Base-by-base conservation (phyloP, 768 basidiomycete genomes). In the Collybia sordida region DNA sequence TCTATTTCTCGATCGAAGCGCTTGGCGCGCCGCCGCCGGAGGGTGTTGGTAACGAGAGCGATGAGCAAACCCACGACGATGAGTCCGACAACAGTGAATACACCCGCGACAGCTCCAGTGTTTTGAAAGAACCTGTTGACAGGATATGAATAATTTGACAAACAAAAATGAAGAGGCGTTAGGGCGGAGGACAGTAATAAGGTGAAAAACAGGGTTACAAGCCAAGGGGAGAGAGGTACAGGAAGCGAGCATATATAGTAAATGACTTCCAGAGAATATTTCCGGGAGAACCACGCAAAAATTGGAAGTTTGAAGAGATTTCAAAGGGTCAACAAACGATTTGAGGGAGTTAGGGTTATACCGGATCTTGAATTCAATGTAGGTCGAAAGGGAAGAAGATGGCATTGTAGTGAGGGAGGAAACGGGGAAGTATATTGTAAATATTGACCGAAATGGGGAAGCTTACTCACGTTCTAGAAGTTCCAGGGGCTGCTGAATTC, bases 1-100 rank as follows among this genome's bases (percentile, higher is more conserved):
- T 80, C 83, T 35, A 89, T 81, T 45, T 90, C 89, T n/a, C 75
- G 73, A 62, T 91, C 89, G 57, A 88, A 85, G 37, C 77, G 73
- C 52, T 73, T 64, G 3, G 81, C 82, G 1, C 85, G 81, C 6
- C 84, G 82, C 0, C 88, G 80, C 7, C 87, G 83, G 55, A 88
- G 52, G 52, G 67, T 65, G 50, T 75, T 81, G 31, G 79, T 75
- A 40, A 79, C 52, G 23, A 81, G 53, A 6, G 70, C 71, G 52
- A 90, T 61, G 59, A 79, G 12, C 57, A 87, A 47, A 7, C 69
- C 80, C 41, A 81, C 54, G 17, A 60, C 80, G 44, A 87, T 61
- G 27, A 90, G 57, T n/a, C 88, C 88, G 14, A 84, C 86, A 40
- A 82, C 85, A 17, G 81, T 69, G 69, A 90, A 90, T 0, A 82